These are phyloP conservation scores for Cladosporium sp. DNA, from an alignment of 2,329 filamentous ascomycete species.

Conservation along the genomic window DNA sequence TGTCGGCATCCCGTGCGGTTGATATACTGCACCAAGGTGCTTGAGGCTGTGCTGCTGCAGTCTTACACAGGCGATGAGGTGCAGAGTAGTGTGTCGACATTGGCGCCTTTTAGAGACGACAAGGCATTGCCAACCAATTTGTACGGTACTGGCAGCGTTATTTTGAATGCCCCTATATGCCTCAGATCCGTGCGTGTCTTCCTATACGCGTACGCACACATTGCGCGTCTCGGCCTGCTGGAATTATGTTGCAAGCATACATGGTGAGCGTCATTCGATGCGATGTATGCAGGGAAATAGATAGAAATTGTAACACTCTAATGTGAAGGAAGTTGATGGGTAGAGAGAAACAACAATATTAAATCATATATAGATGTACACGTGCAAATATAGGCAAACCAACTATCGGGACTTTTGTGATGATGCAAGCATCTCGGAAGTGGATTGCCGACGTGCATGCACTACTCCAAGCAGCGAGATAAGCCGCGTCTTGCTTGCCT, in stretches of 20 bases:
- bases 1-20: constrained; percentile 1
- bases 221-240: background rate
- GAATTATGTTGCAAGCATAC: background rate
- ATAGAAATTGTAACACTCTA: background rate
- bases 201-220: background rate
- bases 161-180: background rate
- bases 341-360: background rate
- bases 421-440: constrained; percentile 10
- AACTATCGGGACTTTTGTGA: background rate
- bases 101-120: background rate
- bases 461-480: background rate
- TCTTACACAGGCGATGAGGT: background rate
- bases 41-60: background rate
- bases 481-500: constrained; percentile 1
- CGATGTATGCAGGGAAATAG: background rate
- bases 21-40: background rate
- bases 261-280: background rate
- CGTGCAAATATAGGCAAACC: background rate
- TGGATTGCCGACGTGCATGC: background rate
- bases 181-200: background rate
- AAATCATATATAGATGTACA: background rate
- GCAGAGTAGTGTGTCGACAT: background rate
- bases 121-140: background rate
- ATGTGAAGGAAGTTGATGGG: background rate
- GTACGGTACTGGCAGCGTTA: background rate